phyloP scores from a whole-genome alignment of 1,139 yeast species.

The Saccharomyces pastorianus region DNA sequence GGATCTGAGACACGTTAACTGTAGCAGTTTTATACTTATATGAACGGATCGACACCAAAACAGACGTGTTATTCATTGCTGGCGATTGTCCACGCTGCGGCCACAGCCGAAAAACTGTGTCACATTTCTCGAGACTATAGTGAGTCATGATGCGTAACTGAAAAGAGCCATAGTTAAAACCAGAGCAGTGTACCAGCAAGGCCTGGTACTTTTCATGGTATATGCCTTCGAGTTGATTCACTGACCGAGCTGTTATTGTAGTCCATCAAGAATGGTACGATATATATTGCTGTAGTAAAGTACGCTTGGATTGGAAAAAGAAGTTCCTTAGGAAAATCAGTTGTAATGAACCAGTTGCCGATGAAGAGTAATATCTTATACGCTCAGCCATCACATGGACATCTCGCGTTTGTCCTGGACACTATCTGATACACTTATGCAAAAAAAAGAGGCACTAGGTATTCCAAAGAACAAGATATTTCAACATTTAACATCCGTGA shows the following conservation, averaged over 20 bases:
- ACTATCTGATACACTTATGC: too few relatives aligned
- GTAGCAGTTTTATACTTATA: background rate
- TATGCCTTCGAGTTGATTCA: background rate
- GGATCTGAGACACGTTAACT: background rate
- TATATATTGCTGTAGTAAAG: too few relatives aligned
- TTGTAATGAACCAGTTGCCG: background rate
- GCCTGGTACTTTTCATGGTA: background rate
- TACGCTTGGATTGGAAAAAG: background rate
- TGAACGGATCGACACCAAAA: background rate
- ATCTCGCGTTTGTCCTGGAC: too few relatives aligned
- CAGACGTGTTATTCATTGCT: background rate
- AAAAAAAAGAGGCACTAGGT: too few relatives aligned
- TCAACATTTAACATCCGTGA: too few relatives aligned
- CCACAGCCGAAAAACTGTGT: background rate
- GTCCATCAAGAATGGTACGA: background rate
- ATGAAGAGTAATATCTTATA: background rate
- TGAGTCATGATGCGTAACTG: background rate
- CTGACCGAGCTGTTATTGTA: background rate
- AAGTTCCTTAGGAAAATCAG: background rate
- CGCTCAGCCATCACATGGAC: background rate
- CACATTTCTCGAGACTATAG: background rate
- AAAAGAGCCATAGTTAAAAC: too few relatives aligned
- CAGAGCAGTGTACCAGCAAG: background rate
- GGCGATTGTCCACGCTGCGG: background rate
- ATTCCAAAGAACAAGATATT: too few relatives aligned